phyloP scores from a whole-genome alignment of 257 asterid genomes.

The Fraxinus pennsylvanica region DNA sequence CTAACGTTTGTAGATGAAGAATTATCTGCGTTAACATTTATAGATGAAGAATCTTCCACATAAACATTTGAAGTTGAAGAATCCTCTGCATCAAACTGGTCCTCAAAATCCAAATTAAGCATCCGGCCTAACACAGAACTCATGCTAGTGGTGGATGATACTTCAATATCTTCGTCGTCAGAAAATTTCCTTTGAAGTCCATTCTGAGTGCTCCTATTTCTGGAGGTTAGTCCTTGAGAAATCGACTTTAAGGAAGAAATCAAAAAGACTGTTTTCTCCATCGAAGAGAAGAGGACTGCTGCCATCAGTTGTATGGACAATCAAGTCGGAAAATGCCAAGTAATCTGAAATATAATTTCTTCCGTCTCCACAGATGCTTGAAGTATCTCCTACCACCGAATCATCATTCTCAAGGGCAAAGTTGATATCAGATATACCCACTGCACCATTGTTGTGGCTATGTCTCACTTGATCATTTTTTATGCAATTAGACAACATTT shows the following conservation, averaged over 20 bases:
- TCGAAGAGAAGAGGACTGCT: constrained; percentile 37
- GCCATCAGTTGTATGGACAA: constrained; percentile 60
- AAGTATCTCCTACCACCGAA: constrained; percentile 48
- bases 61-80: constrained; percentile 38
- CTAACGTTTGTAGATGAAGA: constrained; percentile 14
- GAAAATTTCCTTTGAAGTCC: constrained; percentile 39
- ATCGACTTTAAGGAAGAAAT: constrained; percentile 67
- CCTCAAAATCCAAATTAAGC: constrained; percentile 72
- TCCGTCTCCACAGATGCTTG: constrained; percentile 40
- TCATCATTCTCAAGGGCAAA: constrained; percentile 37
- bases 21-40: background rate
- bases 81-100: constrained; percentile 53
- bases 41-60: constrained; percentile 44
- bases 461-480: background rate
- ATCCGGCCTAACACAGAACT: constrained; percentile 74
- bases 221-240: constrained; percentile 38
- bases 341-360: constrained; percentile 62
- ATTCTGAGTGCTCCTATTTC: constrained; percentile 27
- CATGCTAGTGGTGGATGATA: constrained; percentile 83
- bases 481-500: too few relatives aligned
- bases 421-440: constrained; percentile 28
- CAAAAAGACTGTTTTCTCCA: constrained; percentile 66
- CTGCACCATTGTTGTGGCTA: constrained; percentile 5
- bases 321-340: constrained; percentile 79
- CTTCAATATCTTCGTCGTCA: constrained; percentile 80